Percentiles rank a stretch among this genome's conserved stretches.
Evolutionary conservation across 2,329 filamentous ascomycete genomes (phyloP).

Genomic region (Diaporthe sp.): DNA sequence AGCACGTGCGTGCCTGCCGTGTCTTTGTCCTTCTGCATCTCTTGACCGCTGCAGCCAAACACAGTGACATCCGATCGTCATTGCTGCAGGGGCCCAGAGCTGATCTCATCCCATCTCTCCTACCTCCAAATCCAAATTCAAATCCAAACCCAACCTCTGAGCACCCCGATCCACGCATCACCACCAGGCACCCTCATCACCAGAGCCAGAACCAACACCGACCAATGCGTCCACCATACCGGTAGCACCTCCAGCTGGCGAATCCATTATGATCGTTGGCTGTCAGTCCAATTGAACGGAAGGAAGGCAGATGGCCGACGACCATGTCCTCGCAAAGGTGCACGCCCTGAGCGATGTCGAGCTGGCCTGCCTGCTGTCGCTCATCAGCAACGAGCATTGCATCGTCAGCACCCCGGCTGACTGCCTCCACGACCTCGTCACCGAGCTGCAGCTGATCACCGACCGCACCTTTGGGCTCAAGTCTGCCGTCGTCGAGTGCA

Average conservation of each 20-base stretch:
- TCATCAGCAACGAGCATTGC: conserved; percentile 88
- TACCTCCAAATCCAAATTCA: background rate
- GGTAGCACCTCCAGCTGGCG: conserved; percentile 8
- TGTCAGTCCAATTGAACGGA: conserved; percentile 14
- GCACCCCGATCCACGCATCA: conserved; percentile 3
- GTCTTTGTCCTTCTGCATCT: background rate
- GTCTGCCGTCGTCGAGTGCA: conserved; percentile 80
- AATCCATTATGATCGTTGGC: conserved; percentile 30
- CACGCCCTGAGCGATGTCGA: conserved; percentile 89
- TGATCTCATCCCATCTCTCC: conserved; percentile 18
- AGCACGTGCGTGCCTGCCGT: conserved; percentile 28
- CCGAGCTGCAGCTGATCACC: conserved; percentile 80
- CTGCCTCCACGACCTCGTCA: conserved; percentile 76
- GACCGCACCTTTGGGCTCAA: conserved; percentile 80
- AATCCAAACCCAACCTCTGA: background rate
- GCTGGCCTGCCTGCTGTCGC: conserved; percentile 85
- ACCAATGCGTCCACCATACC: background rate
- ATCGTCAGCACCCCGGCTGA: conserved; percentile 81
- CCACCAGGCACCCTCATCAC: conserved; percentile 11
- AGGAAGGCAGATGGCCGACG: conserved; percentile 69
- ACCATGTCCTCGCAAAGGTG: conserved; percentile 75
- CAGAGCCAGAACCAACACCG: background rate
- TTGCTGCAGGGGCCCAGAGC: conserved; percentile 26
- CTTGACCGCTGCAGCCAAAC: background rate
- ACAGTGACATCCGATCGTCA: conserved; percentile 27